These are phyloP conservation scores for Annulohypoxylon nitens DNA, from an alignment of 495 filamentous ascomycete genomes.

Conservation along the genomic window DNA sequence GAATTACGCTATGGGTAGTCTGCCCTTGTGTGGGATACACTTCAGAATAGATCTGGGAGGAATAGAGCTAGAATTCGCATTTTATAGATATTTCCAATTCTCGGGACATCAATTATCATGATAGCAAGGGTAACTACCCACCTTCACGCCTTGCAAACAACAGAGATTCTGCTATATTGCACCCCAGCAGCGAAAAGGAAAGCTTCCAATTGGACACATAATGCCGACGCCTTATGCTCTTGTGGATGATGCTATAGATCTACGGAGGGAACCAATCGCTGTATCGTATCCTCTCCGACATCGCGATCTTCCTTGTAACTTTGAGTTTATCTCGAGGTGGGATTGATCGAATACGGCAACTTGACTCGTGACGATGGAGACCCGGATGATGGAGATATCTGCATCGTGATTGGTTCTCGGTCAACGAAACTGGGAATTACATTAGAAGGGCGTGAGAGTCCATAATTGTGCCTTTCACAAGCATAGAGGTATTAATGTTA, in stretches of 20 bases:
- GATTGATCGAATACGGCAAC: conserved; percentile 12
- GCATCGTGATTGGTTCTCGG: not conserved
- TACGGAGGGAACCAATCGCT: conserved; percentile 10
- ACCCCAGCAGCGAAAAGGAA: not conserved
- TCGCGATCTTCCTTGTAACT: conserved; percentile 12
- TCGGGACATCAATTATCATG: not conserved
- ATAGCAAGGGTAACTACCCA: not conserved
- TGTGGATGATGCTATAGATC: conserved; percentile 20
- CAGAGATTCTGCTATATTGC: not conserved
- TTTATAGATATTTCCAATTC: not conserved
- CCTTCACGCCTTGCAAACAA: not conserved
- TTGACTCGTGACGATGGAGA: conserved; percentile 15
- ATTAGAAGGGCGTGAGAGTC: conserved; percentile 6
- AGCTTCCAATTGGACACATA: conserved; percentile 1
- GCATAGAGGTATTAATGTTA: not conserved
- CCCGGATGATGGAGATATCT: not conserved
- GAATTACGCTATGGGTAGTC: not conserved
- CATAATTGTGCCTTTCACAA: not conserved
- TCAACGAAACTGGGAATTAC: not conserved
- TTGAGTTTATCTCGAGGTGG: conserved; percentile 10
- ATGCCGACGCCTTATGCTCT: conserved; percentile 10
- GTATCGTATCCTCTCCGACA: conserved; percentile 11
- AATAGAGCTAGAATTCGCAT: no score
- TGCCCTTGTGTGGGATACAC: not conserved
- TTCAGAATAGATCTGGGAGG: not conserved